A percentile compares a stretch with the other conserved stretches of the same genome.
phyloP scores from a whole-genome alignment of 768 basidiomycete genomes.

The Trichaptum fuscoviolaceum region DNA sequence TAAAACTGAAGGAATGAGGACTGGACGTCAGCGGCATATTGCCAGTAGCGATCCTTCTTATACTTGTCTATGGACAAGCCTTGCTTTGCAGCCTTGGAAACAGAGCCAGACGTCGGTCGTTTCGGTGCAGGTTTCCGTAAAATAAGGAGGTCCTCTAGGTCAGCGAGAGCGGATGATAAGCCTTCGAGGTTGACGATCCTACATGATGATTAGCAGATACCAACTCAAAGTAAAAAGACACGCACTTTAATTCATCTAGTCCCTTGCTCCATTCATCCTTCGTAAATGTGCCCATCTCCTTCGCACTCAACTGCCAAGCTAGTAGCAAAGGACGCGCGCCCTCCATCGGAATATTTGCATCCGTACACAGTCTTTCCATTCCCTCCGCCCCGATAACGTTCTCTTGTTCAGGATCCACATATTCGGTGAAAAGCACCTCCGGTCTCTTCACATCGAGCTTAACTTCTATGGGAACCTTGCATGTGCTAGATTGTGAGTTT shows the following conservation, averaged over 20 bases:
- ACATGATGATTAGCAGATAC: constrained; percentile 9
- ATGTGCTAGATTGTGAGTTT: not conserved
- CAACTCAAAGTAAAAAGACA: constrained; percentile 7
- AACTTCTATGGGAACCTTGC: constrained; percentile 17
- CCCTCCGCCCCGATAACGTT: constrained; percentile 67
- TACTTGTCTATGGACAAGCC: constrained; percentile 40
- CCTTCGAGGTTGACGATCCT: constrained; percentile 47
- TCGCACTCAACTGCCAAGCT: constrained; percentile 67
- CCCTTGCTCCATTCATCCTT: constrained; percentile 68
- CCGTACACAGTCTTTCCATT: constrained; percentile 63
- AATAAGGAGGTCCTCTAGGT: constrained; percentile 63
- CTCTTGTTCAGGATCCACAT: constrained; percentile 49
- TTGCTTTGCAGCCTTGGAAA: constrained; percentile 29
- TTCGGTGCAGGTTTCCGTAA: constrained; percentile 34
- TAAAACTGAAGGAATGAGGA: constrained; percentile 63
- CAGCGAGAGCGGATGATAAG: constrained; percentile 46
- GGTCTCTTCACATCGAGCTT: constrained; percentile 37
- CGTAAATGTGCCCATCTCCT: constrained; percentile 69
- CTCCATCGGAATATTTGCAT: constrained; percentile 68
- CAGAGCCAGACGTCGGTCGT: constrained; percentile 16
- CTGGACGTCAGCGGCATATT: constrained; percentile 43
- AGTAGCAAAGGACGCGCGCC: constrained; percentile 67
- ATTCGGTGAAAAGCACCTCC: constrained; percentile 52
- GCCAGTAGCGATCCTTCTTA: constrained; percentile 45
- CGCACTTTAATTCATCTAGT: constrained; percentile 41